These are phyloP conservation scores for Rhizopus arrhizus DNA, from an alignment of 371 early-diverging fungal species.

Conservation along the genomic window DNA sequence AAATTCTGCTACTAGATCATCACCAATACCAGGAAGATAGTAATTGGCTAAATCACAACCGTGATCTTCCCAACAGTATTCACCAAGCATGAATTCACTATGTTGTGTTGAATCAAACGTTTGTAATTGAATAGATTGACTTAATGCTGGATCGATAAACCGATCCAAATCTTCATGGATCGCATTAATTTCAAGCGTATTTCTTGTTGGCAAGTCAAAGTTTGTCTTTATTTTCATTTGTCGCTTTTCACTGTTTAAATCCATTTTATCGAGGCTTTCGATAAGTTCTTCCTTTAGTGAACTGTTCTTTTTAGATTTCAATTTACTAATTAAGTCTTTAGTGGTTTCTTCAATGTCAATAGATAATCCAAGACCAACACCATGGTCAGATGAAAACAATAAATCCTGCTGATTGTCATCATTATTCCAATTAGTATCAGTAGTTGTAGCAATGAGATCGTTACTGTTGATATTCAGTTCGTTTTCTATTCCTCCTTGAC, in stretches of 20 bases:
- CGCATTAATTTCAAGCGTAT: constrained; percentile 19
- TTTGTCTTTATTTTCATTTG: constrained; percentile 9
- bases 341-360: constrained; percentile 23
- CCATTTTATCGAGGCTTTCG: constrained; percentile 39
- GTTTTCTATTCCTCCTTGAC: constrained; percentile 36
- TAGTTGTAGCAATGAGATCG: too few species aligned
- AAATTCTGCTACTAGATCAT: constrained; percentile 62
- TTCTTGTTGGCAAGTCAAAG: constrained; percentile 5
- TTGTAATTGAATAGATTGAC: constrained; percentile 25
- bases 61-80: constrained; percentile 73
- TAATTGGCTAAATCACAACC: constrained; percentile 65
- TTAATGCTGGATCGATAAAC: constrained; percentile 33
- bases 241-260: constrained; percentile 11
- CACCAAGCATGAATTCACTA: constrained; percentile 58
- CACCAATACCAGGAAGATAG: constrained; percentile 63
- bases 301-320: constrained; percentile 39
- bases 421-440: too few species aligned
- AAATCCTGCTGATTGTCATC: neutral
- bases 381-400: constrained; percentile 28
- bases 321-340: constrained; percentile 33
- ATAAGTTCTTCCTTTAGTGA: constrained; percentile 37
- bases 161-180: constrained; percentile 58
- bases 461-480: constrained; percentile 32
- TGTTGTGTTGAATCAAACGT: constrained; percentile 44
- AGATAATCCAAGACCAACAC: constrained; percentile 35